Base-by-base conservation (phyloP, 768 basidiomycete genomes). In the Xerocomellus chrysenteron region DNA sequence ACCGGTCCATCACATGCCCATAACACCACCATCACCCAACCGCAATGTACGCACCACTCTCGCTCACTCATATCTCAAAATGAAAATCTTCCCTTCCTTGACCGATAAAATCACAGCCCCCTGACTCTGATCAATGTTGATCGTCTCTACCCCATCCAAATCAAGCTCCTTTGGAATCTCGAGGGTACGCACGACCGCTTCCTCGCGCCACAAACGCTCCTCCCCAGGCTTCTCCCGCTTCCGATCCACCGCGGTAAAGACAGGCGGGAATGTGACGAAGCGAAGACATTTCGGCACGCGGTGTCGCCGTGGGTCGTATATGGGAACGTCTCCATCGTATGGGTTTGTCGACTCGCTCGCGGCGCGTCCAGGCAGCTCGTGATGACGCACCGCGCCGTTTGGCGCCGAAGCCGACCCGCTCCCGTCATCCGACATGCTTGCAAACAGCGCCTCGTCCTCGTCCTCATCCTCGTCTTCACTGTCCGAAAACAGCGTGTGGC, bases 101-200 rank as follows among this genome's bases (percentile, higher is more conserved):
- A 86, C 83, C 35, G 83, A 85, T 51, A 90, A 69, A 56, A 88
- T 87, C 40, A 89, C 80, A 10, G 86, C 84, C 1, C 87, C 88
- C 65, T 90, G 88, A 39, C 78, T 80, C 74, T 90, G 88, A 67
- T 90, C 88, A 50, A 90, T 86, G 68, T 88, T 88, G 63, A 90
- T 86, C 59, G 86, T 88, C 74, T 88, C 87, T 30, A 89, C 85
- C 39, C 67, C 71, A 47, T 84, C 80, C 57, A 89, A 68, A 63
- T 89, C 81, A 55, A 90, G 69, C 58, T 87, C 88, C 0, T 78
- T 76, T 1, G 88, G 88, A 5, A 84, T 79, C 57, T 82, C 81
- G 30, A 90, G 71, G 49, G 86, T 88, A 59, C 80, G 74, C 50
- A 84, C 86, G 30, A 56, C 76, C 65, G 60, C 82, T 75, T 74